Conservation (phyloP, 2,329 filamentous ascomycete species). For the Diaporthe velutina region DNA sequence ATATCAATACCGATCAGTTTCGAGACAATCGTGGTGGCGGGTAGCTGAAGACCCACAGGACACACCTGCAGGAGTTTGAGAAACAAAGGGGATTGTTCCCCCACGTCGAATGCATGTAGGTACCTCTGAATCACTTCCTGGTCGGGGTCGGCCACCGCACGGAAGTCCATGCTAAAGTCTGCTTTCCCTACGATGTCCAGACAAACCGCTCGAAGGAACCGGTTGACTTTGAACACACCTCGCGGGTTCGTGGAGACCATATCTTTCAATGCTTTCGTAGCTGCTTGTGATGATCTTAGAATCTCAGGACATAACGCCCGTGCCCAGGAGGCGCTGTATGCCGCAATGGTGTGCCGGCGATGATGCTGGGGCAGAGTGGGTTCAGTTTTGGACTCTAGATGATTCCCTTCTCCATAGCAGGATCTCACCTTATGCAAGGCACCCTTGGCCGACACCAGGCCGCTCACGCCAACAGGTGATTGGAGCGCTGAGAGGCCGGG, state of each 20-base stretch:
- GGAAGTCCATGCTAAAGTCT: background rate
- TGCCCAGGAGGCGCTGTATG: background rate
- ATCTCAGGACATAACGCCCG: background rate
- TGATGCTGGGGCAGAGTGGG: background rate
- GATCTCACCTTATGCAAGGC: background rate
- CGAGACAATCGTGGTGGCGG: background rate
- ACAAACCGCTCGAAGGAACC: background rate
- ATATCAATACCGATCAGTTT: background rate
- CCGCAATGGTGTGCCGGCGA: slow-evolving; percentile 4
- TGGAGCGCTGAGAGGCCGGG: background rate
- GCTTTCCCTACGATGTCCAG: background rate
- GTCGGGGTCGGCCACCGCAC: background rate
- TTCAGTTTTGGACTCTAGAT: background rate
- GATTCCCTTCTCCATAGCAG: background rate
- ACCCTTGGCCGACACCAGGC: slow-evolving; percentile 2
- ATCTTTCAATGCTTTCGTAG: background rate
- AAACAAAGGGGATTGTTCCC: background rate
- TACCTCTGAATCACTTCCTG: background rate
- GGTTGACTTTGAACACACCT: background rate
- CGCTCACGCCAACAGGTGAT: background rate
- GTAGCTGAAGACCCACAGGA: background rate
- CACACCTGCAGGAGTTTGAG: slow-evolving; percentile 14
- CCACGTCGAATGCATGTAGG: slow-evolving; percentile 1
- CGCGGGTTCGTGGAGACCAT: background rate
- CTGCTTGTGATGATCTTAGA: background rate